Percentiles rank a stretch among this genome's conserved stretches.
Evolutionary conservation across 164 flowering plant genomes (phyloP).

Genomic region (Magnolia sinica): DNA sequence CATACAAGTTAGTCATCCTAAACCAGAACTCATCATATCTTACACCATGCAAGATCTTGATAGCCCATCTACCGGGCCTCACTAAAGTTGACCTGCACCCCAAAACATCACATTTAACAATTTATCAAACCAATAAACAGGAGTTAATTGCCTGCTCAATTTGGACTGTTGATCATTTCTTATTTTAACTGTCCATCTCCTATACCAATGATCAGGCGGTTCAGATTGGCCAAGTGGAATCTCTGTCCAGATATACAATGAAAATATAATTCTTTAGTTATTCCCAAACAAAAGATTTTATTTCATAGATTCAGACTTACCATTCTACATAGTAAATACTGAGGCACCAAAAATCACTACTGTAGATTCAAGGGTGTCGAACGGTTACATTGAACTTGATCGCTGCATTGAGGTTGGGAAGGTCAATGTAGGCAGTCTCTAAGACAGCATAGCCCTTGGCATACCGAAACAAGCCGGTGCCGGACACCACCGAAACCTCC

Average conservation of each 20-base stretch:
- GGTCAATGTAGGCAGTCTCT: not conserved
- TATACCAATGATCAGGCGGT: too few relatives aligned
- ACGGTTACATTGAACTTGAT: constrained; percentile 1
- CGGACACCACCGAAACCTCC: constrained; percentile 3
- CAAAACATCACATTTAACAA: too few relatives aligned
- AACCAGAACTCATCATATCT: not conserved
- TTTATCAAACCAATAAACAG: too few relatives aligned
- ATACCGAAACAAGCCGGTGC: constrained; percentile 1
- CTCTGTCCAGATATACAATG: too few relatives aligned
- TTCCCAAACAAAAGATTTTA: too few relatives aligned
- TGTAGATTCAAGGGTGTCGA: not conserved
- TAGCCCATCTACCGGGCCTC: not conserved
- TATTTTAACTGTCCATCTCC: not conserved
- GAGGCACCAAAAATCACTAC: not conserved
- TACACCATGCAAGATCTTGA: not conserved
- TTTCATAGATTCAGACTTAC: not conserved
- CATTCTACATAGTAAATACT: not conserved
- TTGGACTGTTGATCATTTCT: too few relatives aligned
- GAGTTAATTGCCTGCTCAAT: too few relatives aligned
- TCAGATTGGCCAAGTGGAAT: too few relatives aligned
- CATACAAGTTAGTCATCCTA: too few relatives aligned
- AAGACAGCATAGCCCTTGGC: not conserved
- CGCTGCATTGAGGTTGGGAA: not conserved
- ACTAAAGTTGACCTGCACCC: too few relatives aligned
- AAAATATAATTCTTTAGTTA: too few relatives aligned